Base-by-base conservation (phyloP, 257 asterid genomes). In the Penstemon newberryi region DNA sequence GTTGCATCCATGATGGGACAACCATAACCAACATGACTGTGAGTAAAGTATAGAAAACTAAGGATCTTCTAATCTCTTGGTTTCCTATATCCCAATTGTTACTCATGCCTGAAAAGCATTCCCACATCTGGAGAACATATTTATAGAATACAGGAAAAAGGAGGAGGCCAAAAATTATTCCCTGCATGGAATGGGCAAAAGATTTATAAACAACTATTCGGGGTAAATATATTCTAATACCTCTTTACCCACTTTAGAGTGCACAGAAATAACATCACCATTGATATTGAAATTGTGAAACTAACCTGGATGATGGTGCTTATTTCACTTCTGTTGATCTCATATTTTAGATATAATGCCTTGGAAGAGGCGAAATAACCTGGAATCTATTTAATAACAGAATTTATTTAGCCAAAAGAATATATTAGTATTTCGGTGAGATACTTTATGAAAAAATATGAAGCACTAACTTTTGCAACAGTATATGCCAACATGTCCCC, bases 1-100 rank as follows among this genome's bases (percentile, higher is more conserved):
- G 82, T 75, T 83, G 96, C 91, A 94, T 86, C 99, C 99, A 94
- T 60, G 89, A 87, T 4, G 99, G 97, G 61, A 85, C 81, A 67
- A 73, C 82, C 84, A 79, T 60, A 53, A 81, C 63, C 83, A 89
- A 70, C 74, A 82, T 58, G 65, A 78, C 45, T 41, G 74, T 59
- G 52, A 89, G 87, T 45, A 78, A 77, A 40, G 77, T 76, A 78
- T 74, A 87, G 85, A 94, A 94, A 52, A 87, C 66, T 61, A 76
- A 58, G 73, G 93, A 83, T 79, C 79, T 81, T 79, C 79, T 80
- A 43, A 70, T 86, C 72, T 83, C 91, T 71, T 56, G 66, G 73
- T 83, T 79, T 76, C 65, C 73, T 25, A 55, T 52, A 58, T 66
- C 83, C 55, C 63, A 67, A 37, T 73, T 71, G 64, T 64, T 72